Conservation (phyloP, 2,329 filamentous ascomycete species). For the Nannizziopsis barbatae region DNA sequence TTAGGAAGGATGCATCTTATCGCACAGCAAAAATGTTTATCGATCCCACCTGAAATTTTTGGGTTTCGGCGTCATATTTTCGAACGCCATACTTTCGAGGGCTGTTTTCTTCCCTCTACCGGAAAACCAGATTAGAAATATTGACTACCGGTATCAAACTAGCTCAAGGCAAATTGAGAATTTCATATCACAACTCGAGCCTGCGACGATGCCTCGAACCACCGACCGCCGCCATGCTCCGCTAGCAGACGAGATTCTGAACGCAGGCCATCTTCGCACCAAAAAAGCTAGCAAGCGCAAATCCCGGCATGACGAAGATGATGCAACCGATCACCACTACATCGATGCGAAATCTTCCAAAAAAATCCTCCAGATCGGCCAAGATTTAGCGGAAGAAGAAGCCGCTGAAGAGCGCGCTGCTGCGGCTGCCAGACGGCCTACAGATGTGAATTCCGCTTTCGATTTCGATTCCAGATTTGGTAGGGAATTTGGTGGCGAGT, state of each 20-base stretch:
- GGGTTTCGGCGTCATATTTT: neutral
- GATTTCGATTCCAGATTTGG: constrained; percentile 67
- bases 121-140: no score
- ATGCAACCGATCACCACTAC: constrained; percentile 55
- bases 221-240: constrained; percentile 69
- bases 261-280: constrained; percentile 59
- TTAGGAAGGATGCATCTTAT: constrained; percentile 8
- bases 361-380: constrained; percentile 80
- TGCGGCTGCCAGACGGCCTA: constrained; percentile 24
- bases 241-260: constrained; percentile 73
- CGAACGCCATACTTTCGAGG: no score
- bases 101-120: no score
- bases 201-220: constrained; percentile 46
- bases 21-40: constrained; percentile 10
- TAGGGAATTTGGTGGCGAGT: constrained; percentile 39
- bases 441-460: constrained; percentile 49
- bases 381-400: constrained; percentile 78
- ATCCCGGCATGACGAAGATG: constrained; percentile 44
- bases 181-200: constrained; percentile 56
- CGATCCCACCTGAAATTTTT: constrained; percentile 6
- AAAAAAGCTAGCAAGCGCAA: constrained; percentile 66
- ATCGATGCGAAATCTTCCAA: constrained; percentile 80
- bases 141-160: neutral
- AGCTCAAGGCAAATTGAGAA: neutral
- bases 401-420: constrained; percentile 38